Evolutionary conservation across 352 stramenopile species (phyloP).

Genomic region (Halophytophthora batemanensis): DNA sequence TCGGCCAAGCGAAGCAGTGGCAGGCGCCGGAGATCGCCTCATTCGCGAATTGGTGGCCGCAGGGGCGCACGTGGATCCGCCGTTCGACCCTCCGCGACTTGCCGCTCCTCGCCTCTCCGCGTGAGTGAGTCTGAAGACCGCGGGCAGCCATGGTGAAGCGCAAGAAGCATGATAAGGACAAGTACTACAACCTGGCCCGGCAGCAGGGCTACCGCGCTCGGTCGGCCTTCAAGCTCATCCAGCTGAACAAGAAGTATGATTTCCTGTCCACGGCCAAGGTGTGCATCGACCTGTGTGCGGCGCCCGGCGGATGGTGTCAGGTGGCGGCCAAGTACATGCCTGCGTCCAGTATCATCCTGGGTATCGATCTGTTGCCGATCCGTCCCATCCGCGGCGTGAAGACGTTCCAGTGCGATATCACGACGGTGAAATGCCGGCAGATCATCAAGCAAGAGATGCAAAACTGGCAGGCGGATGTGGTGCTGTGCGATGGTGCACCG

Average conservation of each 20-base stretch:
- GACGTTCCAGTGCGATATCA: conserved; percentile 97
- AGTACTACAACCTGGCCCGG: conserved; percentile 99
- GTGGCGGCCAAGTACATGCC: conserved; percentile 90
- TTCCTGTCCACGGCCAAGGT: conserved; percentile 96
- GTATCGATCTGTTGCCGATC: conserved; percentile 98
- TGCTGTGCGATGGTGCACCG: conserved; percentile 98
- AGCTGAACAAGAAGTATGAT: conserved; percentile 99
- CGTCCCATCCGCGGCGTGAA: conserved; percentile 96
- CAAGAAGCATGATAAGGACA: conserved; percentile 99
- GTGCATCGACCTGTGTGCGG: conserved; percentile 98
- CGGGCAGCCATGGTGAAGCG: conserved; percentile 85
- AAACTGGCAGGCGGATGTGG: conserved; percentile 94
- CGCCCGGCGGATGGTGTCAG: conserved; percentile 98
- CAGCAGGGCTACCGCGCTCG: conserved; percentile 98
- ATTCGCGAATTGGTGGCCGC: conserved; percentile 23
- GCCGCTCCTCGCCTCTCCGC: not conserved
- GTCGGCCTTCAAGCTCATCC: conserved; percentile 99
- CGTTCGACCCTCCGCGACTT: too few species aligned
- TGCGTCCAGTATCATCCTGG: conserved; percentile 95
- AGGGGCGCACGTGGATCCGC: not conserved
- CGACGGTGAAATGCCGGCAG: conserved; percentile 84
- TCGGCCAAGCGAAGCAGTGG: too few species aligned
- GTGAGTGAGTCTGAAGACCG: not conserved
- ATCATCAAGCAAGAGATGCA: conserved; percentile 93
- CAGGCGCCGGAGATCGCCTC: too few species aligned